Percentiles rank a stretch among this genome's conserved stretches.
Conservation (phyloP, 2,329 filamentous ascomycete species). For the Myotisia sp. region DNA sequence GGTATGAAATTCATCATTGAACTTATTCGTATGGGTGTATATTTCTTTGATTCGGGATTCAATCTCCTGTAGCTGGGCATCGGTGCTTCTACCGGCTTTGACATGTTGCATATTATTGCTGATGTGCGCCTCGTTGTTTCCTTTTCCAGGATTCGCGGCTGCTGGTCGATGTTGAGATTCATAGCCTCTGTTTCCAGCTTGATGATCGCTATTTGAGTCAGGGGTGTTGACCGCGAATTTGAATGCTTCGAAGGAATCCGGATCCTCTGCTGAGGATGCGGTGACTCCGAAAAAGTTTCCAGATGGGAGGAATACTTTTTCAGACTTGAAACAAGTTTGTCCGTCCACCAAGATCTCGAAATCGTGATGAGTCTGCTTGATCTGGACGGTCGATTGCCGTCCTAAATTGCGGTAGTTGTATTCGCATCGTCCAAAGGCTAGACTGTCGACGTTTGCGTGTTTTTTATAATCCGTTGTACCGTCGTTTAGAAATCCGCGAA, state of each 20-base stretch:
- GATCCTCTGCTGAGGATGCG: slow-evolving; percentile 75
- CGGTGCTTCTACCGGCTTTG: slow-evolving; percentile 5
- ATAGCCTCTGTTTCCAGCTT: slow-evolving; percentile 4
- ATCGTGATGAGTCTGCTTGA: slow-evolving; percentile 50
- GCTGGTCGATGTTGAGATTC: slow-evolving; percentile 19
- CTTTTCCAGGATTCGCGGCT: slow-evolving; percentile 20
- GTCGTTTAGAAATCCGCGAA: slow-evolving; percentile 90
- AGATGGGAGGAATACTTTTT: slow-evolving; percentile 54
- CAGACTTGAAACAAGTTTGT: slow-evolving; percentile 65
- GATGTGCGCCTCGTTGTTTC: slow-evolving; percentile 16
- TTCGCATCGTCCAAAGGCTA: slow-evolving; percentile 87
- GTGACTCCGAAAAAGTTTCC: slow-evolving; percentile 80
- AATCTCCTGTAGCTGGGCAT: slow-evolving; percentile 61
- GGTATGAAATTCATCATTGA: slow-evolving; percentile 40
- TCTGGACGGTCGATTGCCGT: slow-evolving; percentile 61
- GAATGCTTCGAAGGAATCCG: slow-evolving; percentile 89
- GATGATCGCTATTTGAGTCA: slow-evolving; percentile 22
- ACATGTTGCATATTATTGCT: slow-evolving; percentile 9
- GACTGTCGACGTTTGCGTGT: slow-evolving; percentile 61
- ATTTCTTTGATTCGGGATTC: slow-evolving; percentile 62
- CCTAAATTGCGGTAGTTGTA: slow-evolving; percentile 87
- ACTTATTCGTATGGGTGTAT: slow-evolving; percentile 44
- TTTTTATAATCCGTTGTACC: slow-evolving; percentile 64
- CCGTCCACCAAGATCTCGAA: slow-evolving; percentile 75
- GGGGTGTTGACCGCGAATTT: slow-evolving; percentile 60